Percentiles rank a stretch among this genome's conserved stretches.
phyloP scores from a whole-genome alignment of 2,329 filamentous ascomycete species.

The Coniella lustricola region DNA sequence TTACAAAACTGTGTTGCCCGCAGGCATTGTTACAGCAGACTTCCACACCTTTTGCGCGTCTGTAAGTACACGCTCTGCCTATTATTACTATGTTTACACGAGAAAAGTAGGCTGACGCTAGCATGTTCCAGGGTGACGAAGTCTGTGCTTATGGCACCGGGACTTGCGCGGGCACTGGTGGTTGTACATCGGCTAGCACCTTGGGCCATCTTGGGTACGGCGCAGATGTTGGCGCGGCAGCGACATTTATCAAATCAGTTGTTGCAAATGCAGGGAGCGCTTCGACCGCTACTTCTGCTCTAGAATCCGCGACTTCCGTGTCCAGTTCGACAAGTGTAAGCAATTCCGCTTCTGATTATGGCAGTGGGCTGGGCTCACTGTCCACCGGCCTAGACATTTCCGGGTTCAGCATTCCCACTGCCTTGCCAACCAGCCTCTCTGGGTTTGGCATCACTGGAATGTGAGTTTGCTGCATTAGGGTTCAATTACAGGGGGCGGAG shows the following conservation, averaged over 20 bases:
- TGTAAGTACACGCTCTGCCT: not conserved
- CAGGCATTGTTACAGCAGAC: slow-evolving; percentile 11
- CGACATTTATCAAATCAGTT: slow-evolving; percentile 13
- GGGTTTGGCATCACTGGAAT: not conserved
- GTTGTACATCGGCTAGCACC: slow-evolving; percentile 5
- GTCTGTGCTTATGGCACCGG: slow-evolving; percentile 6
- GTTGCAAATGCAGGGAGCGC: too few relatives aligned
- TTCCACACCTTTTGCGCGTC: not conserved
- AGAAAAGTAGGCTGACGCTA: too few relatives aligned
- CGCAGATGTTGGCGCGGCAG: slow-evolving; percentile 10
- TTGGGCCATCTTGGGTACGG: slow-evolving; percentile 15
- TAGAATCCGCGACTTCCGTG: not conserved
- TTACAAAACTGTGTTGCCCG: slow-evolving; percentile 9
- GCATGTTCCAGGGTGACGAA: not conserved
- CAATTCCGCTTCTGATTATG: not conserved
- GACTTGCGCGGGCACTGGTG: slow-evolving; percentile 8
- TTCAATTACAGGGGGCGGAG: too few relatives aligned
- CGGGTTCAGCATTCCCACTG: not conserved
- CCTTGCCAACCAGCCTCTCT: not conserved
- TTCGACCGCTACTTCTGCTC: not conserved
- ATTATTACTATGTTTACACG: not conserved
- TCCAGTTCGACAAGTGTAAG: not conserved
- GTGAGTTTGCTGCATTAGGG: too few relatives aligned
- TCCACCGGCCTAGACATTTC: not conserved
- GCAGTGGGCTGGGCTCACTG: not conserved